Base-by-base conservation (phyloP, 2,329 filamentous ascomycete genomes). In the Fusarium decemcellulare region DNA sequence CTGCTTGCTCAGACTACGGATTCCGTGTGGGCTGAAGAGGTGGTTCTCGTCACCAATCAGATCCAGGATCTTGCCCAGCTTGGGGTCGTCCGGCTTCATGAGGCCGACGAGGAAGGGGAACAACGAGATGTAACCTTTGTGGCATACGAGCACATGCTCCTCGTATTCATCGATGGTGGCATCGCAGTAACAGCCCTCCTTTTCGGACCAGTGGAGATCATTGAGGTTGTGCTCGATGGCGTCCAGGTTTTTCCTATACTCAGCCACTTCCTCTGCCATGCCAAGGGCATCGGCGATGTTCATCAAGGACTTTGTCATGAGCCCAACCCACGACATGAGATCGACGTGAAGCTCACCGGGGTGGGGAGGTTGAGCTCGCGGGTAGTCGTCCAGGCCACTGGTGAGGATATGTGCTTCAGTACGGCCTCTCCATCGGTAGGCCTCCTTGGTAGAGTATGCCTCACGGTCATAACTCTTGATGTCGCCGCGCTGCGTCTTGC, bases 301-400 rank as follows among this genome's bases (percentile, higher is more conserved):
- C 74, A 90, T 87, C 58, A 99, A 88, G n/a, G 92, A 92, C 70
- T 92, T 90, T 42, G 93, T 92, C 93, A 98, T 97, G 83, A 98
- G 89, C n/a, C 95, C 96, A 82, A 99, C 92, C 96, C 96, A 99
- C 55, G 93, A 93, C 79, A 99, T 92, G 57, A 98, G 86, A 80
- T 99, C 96, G 32, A 97, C 91, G 79, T 99, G 95, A 52, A 99
- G 87, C 88, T 99, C 96, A 75, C 94, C 95, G 0, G 96, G 95
- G 79, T 98, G 95, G 29, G 96, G 96, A 14, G 96, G 95, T 80
- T 97, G 93, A 9, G 96, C 88, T 51, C 96, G 93, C 52, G 96
- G 96, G 77, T 98, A 99, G 82, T 99, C 96, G 76, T 99, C 96
- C 2, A 99, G 88, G 4, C 96, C 96, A 55, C 94, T 97, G 6